Percentiles rank a stretch among this genome's conserved stretches.
Evolutionary conservation across 306 rosid species (phyloP).

Genomic region (Quercus bicolor): DNA sequence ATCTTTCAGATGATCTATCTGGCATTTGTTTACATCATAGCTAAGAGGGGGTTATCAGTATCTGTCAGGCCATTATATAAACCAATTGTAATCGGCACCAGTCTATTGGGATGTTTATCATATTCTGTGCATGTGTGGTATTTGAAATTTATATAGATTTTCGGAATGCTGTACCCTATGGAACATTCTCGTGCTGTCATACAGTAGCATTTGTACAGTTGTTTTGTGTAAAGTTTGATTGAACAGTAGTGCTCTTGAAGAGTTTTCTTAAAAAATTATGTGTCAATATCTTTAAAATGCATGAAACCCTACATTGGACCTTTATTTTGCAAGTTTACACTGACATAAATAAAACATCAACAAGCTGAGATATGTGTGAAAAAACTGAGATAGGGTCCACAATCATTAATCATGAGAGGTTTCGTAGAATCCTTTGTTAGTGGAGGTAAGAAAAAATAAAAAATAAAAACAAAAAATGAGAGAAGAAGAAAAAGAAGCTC

Average conservation of each 20-base stretch:
- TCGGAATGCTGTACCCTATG: constrained; percentile 31
- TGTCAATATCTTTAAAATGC: not conserved
- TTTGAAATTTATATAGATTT: constrained; percentile 35
- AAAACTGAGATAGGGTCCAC: not conserved
- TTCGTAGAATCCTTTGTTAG: not conserved
- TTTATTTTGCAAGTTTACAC: not conserved
- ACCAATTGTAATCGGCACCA: constrained; percentile 11
- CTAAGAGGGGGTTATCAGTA: constrained; percentile 33
- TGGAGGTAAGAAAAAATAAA: no score
- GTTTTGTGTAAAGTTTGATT: constrained; percentile 17
- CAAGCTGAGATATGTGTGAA: not conserved
- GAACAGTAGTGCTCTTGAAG: constrained; percentile 12
- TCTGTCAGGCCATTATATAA: constrained; percentile 18
- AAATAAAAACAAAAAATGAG: no score
- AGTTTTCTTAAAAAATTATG: constrained; percentile 18
- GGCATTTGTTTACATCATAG: constrained; percentile 21
- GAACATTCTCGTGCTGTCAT: not conserved
- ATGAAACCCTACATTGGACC: not conserved
- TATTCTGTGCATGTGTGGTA: constrained; percentile 34
- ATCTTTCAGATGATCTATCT: not conserved
- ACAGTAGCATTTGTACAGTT: constrained; percentile 37
- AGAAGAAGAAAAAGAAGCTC: no score
- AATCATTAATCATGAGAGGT: not conserved
- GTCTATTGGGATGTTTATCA: constrained; percentile 17
- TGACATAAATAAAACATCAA: not conserved